Evolutionary conservation across 2,329 filamentous ascomycete species (phyloP).

Genomic region (Aspergillus neoniger): DNA sequence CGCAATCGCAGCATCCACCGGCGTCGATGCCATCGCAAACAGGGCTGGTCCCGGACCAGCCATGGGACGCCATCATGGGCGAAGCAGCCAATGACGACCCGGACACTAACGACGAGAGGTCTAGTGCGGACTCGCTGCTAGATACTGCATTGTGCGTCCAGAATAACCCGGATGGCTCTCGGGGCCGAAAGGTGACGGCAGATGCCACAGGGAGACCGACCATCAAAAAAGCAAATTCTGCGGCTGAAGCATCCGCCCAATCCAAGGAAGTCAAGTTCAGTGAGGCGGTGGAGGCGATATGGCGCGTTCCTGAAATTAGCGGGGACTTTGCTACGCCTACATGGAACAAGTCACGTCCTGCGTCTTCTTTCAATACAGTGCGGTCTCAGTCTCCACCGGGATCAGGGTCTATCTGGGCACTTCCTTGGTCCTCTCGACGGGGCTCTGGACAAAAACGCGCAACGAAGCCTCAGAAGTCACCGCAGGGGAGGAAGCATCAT

Average conservation of each 20-base stretch:
- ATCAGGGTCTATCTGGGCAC: constrained; percentile 42
- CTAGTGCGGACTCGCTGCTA: constrained; percentile 27
- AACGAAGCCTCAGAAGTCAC: constrained; percentile 23
- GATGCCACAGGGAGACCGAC: constrained; percentile 7
- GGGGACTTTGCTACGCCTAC: constrained; percentile 29
- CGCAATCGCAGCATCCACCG: constrained; percentile 10
- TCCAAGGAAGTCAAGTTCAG: constrained; percentile 12
- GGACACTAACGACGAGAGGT: constrained; percentile 25
- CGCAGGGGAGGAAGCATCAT: constrained; percentile 26
- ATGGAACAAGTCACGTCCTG: constrained; percentile 21
- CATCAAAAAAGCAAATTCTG: constrained; percentile 23
- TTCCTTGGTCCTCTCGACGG: constrained; percentile 28
- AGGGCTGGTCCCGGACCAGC: constrained; percentile 1
- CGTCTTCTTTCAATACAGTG: constrained; percentile 12
- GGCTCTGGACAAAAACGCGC: constrained; percentile 22
- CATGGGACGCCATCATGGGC: constrained; percentile 4
- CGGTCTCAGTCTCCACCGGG: constrained; percentile 37
- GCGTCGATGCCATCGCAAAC: constrained; percentile 11
- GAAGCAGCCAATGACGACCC: constrained; percentile 13
- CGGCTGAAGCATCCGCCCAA: constrained; percentile 19
- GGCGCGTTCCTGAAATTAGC: constrained; percentile 35
- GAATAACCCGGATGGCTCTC: constrained; percentile 7
- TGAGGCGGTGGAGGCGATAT: constrained; percentile 28
- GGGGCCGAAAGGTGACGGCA: constrained; percentile 9
- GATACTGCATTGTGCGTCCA: constrained; percentile 21